Evolutionary conservation across 2,329 filamentous ascomycete species (phyloP), one percentile per base, ranked within the genome.

Genomic region (Hymenoscyphus albidus): DNA sequence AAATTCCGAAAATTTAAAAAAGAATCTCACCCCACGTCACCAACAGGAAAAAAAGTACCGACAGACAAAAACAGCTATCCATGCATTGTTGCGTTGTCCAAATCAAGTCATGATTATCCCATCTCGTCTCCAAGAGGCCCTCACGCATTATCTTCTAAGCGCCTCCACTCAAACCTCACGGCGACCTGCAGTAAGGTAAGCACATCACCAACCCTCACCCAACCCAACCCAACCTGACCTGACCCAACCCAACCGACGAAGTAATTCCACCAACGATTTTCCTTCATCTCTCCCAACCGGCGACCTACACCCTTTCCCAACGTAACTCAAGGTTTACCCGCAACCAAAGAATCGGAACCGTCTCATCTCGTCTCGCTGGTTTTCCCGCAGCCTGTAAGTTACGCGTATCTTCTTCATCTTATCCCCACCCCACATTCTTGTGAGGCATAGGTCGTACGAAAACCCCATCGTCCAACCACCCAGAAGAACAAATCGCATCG

Each of bases 181-280:
- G 44, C 44, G 44, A 51, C 44, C n/a, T 51, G 44, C 44, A 51
- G 44, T 51, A 51, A 51, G 44, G 44, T 51, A 51, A 51, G 44
- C 44, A 51, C 44, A 51, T 51, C 44, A 51, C 44, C 44, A 51
- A 51, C 44, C 44, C 44, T 22, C 4, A n/a, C n/a, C 16, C 44
- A 51, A 51, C 44, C 44, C 44, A 51, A 27, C n/a, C 44, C 16
- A n/a, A 44, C 40, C 14, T 12, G n/a, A 42, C 6, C 42, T n/a
- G 18, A 48, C n/a, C 16, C 16, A 48, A 48, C 42, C 16, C 16
- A n/a, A 27, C 27, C 27, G 7, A 44, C 40, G 3, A 10, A 35
- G 5, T 35, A 35, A 35, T 35, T 35, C 35, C 35, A 35, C 35
- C 35, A 35, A 35, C 35, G 35, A 35, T 35, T 35, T 10, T 35